Evolutionary conservation across 306 rosid genomes (phyloP), one percentile per base, ranked within the genome.

Genomic region (Cucurbita moschata): DNA sequence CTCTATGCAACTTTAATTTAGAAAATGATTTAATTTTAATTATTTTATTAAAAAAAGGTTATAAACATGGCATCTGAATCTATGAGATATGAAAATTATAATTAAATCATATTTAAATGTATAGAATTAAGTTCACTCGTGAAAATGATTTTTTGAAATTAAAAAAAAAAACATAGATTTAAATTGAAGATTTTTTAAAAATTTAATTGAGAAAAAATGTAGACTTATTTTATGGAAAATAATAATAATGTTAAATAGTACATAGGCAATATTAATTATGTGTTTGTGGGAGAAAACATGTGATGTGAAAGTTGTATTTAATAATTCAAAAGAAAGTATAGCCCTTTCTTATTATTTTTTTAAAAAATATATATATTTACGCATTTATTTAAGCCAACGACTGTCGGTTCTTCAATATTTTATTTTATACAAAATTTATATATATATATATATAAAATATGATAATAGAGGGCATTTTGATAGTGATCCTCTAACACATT

Each of bases 351-450:
- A 39, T 64, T 64, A 13, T 46, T 10, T n/a, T 6, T 8, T 38
- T 8, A 43, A 14, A 0, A 26, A 52, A 16, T 21, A 54, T 16
- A 53, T 53, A n/a, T 5, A n/a, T n/a, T 16, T 6, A 4, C 8
- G 43, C 21, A 68, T 68, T 68, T 68, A 68, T 68, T 66, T 68
- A 68, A 68, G 16, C 73, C 73, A 68, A 68, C 73, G 7, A 68
- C 73, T 44, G 73, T 68, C 73, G 73, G 73, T 68, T 68, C 43
- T 68, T 47, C 23, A 47, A 46, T 47, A 47, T 47, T 68, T 68
- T 68, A 21, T 39, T 30, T 30, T 68, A 68, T 47, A 12, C 42
- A 16, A 46, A 68, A 23, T 21, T 21, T 19, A 47, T 4, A 44
- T 10, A 44, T 30, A 30, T 30, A 30, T 30, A 19, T 18, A n/a